phyloP scores from a whole-genome alignment of 176 grass and related monocot genomes.

The Puya raimondii region DNA sequence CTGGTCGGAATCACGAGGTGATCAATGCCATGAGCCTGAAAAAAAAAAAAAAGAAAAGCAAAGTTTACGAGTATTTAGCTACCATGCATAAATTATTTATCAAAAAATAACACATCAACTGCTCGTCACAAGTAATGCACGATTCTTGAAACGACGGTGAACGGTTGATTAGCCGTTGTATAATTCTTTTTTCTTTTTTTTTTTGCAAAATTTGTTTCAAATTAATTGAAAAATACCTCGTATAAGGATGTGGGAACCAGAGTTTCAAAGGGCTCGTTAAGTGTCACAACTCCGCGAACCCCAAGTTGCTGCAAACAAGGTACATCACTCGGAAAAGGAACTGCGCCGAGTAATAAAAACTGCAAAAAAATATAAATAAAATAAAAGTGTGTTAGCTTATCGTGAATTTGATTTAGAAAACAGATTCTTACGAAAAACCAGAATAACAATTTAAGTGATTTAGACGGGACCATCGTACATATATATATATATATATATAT shows the following conservation, averaged over 20 bases:
- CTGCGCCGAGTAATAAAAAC: slow-evolving; percentile 82
- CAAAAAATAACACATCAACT: too few species aligned
- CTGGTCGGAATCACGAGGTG: slow-evolving; percentile 92
- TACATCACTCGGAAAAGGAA: slow-evolving; percentile 90
- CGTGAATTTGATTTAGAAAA: slow-evolving; percentile 2
- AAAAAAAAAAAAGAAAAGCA: slow-evolving; percentile 3
- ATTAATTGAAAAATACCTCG: slow-evolving; percentile 35
- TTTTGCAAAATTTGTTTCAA: too few species aligned
- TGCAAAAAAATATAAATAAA: slow-evolving; percentile 10
- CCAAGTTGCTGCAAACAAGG: slow-evolving; percentile 66
- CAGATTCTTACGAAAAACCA: not conserved
- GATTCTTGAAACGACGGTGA: too few species aligned
- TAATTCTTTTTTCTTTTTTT: too few species aligned
- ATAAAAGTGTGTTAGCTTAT: slow-evolving; percentile 6
- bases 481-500: too few species aligned
- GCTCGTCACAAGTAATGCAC: too few species aligned
- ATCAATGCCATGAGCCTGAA: slow-evolving; percentile 64
- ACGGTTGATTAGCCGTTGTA: too few species aligned
- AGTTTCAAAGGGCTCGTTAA: slow-evolving; percentile 90
- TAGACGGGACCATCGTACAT: too few species aligned
- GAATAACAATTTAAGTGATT: too few species aligned
- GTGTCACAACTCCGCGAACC: slow-evolving; percentile 71
- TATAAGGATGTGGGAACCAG: slow-evolving; percentile 79
- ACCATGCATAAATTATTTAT: too few species aligned
- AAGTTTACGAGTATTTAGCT: not conserved